Base-by-base conservation (phyloP, 208 protist genomes). In the Herpetomonas samuelpessoai region DNA sequence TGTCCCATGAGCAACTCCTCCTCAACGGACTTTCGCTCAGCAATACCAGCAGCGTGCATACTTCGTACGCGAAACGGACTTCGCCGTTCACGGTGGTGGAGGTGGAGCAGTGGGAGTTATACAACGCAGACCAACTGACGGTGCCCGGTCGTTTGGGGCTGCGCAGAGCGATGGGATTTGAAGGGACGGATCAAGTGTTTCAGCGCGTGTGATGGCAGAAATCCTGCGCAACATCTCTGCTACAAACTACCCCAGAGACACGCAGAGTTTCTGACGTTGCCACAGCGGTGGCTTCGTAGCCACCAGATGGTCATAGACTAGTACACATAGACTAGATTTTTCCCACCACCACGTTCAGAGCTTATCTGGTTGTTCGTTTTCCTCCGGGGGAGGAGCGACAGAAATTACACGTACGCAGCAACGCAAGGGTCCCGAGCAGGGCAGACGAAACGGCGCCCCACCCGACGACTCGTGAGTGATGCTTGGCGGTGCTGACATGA, bases 121-220 rank as follows among this genome's bases (percentile, higher is more conserved):
- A 86, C 63, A 96, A 96, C 56, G 86, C 86, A 0, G 86, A 96
- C 39, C 90, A 96, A 58, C 76, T 96, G 6, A 61, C 57, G 35
- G 83, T 91, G 22, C 90, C 90, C 50, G 90, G 90, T 2, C 61
- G 90, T 38, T 63, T 96, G 24, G 84, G 76, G 0, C 69, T 96
- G 18, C 69, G 78, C 25, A 58, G 62, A 26, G 66, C 50, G 49
- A 12, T 26, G 7, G 26, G 57, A 18, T 1, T 45, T 7, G 18
- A 55, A 18, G 29, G 19, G 29, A 16, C 2, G 2, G 51, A 58
- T 22, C 48, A 55, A 25, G 45, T 75, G 21, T 78, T 83, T 52
- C 67, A 77, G 21, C 64, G 56, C 16, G 55, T 68, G 6, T 74
- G 46, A 64, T 38, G 6, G n/a, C 18, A 9, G 18, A 31, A 14